Percentiles rank a stretch among this genome's conserved stretches.
Evolutionary conservation across 805 yeast genomes (phyloP).

Genomic region (Candida awuae): DNA sequence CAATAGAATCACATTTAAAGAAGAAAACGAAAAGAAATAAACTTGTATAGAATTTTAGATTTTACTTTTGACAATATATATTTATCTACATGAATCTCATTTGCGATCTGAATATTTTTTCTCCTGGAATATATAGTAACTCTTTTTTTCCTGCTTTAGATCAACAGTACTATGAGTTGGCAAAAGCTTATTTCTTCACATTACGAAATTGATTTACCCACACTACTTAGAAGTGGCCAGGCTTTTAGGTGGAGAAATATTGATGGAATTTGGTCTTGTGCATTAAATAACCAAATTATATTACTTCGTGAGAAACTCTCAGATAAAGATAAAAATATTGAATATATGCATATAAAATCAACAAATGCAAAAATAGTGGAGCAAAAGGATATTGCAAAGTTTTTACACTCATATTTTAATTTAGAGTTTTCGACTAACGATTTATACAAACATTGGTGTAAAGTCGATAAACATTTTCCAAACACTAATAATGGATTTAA

Average conservation of each 20-base stretch:
- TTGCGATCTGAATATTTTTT: too few species aligned
- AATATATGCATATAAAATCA: constrained; percentile 40
- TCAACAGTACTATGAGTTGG: constrained; percentile 25
- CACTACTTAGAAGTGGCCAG: constrained; percentile 78
- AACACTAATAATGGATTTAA: constrained; percentile 6
- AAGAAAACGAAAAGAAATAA: too few species aligned
- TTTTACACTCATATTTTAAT: constrained; percentile 64
- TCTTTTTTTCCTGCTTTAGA: not conserved
- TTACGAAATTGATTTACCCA: constrained; percentile 50
- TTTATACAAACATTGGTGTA: constrained; percentile 57
- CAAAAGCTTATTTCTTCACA: constrained; percentile 19
- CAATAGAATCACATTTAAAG: constrained; percentile 11
- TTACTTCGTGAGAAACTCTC: constrained; percentile 34
- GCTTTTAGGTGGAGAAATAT: constrained; percentile 70
- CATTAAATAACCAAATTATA: constrained; percentile 51
- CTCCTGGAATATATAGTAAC: not conserved
- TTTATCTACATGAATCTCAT: too few species aligned
- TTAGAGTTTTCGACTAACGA: constrained; percentile 44
- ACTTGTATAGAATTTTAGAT: too few species aligned
- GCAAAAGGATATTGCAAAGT: constrained; percentile 30
- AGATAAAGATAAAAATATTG: constrained; percentile 29
- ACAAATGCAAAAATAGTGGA: not conserved
- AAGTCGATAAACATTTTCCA: constrained; percentile 43
- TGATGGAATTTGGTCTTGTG: constrained; percentile 58
- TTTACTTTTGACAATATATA: too few species aligned